Conservation (phyloP, 495 filamentous ascomycete species). For the Penicillium pulvis region DNA sequence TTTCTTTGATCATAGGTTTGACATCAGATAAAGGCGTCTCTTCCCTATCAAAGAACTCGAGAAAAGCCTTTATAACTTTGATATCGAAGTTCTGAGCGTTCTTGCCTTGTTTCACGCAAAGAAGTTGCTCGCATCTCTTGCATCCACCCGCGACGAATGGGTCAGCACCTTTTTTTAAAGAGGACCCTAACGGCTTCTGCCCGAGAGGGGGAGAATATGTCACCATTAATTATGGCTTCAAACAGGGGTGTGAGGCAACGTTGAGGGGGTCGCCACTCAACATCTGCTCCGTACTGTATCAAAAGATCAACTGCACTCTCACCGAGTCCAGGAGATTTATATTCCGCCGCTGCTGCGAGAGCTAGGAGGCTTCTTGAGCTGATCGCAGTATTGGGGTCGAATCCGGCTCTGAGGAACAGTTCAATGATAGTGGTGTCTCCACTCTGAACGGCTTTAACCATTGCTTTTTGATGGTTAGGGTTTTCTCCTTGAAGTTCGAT, state of each 20-base stretch:
- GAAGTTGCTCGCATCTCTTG: neutral
- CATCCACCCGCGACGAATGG: neutral
- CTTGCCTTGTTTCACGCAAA: neutral
- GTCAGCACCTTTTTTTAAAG: neutral
- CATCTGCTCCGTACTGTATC: constrained; percentile 2
- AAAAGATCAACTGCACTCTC: constrained; percentile 3
- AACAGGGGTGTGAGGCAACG: neutral
- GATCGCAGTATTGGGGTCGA: neutral
- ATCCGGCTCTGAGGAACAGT: neutral
- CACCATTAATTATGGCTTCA: neutral
- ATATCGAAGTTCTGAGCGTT: neutral
- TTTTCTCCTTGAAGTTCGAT: neutral
- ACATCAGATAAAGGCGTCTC: neutral
- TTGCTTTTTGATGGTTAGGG: neutral
- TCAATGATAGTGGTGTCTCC: neutral
- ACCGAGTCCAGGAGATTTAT: neutral
- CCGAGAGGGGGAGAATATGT: neutral
- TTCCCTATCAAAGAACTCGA: neutral
- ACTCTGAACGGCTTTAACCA: neutral
- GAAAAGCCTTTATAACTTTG: neutral
- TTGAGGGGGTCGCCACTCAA: neutral
- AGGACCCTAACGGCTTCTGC: neutral
- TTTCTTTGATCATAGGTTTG: neutral
- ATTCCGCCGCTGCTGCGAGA: neutral
- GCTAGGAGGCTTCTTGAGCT: neutral